Base-by-base conservation (phyloP, 176 grass and related monocot genomes). In the Oryza meridionalis region DNA sequence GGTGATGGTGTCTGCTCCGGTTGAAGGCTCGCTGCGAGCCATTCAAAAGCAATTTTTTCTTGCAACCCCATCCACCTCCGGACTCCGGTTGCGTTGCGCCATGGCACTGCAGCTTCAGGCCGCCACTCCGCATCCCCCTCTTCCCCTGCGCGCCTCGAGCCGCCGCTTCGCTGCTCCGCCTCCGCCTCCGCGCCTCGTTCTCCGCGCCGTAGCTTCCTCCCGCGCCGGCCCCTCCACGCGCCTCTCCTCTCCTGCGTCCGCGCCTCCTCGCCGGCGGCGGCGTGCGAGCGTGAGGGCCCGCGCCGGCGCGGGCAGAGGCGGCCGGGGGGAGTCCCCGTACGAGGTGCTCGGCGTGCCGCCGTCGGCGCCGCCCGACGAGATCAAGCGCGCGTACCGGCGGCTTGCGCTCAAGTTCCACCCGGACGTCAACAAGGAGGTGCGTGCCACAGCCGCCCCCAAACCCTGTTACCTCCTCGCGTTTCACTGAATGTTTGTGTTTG, bases 401-500 rank as follows among this genome's bases (percentile, higher is more conserved):
- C 90, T 98, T 69, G 93, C 93, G 53, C 96, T 98, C 79, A 90
- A 84, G 81, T 93, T 73, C 82, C 95, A 94, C 51, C 92, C 95
- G 6, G 92, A 97, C 67, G 95, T 97, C 72, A 94, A 94, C 82
- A 94, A 97, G 76, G 95, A 94, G 90, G 94, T 85, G 51, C 40
- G 67, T 58, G 33, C 46, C 47, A 13, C 35, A 13, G 47, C 38
- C 22, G 2, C 55, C 2, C 40, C 62, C 24, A 29, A 11, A 13
- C 13, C 77, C 27, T 40, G 9, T 1, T 26, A 72, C 42, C 47
- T 17, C 35, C 29, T 51, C 1, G 44, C 45, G 45, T 74, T 29
- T 2, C 24, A 31, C 72, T 33, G 3, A 24, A 37, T 53, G 5
- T 19, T 69, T 17, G 32, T 2, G 25, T 35, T 65, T 40, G 32